Percentiles rank a stretch among this genome's conserved stretches.
Conservation (phyloP, 306 rosid genomes). For the Rosa chinensis region DNA sequence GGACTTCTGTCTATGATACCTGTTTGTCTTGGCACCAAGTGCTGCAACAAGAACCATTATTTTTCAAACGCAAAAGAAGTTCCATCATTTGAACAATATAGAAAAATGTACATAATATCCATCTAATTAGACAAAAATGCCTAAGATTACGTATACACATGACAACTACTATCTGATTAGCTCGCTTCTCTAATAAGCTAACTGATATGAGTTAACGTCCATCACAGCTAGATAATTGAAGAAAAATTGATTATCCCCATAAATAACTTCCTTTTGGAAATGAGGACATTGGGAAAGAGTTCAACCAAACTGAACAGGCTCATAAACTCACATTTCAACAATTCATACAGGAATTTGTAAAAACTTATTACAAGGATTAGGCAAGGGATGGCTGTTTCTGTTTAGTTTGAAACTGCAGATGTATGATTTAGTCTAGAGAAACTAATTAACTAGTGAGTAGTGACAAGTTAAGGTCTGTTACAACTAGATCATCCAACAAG, state of each 20-base stretch:
- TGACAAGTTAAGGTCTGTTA: no score
- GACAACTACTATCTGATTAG: not conserved
- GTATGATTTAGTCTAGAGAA: not conserved
- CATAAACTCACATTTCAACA: not conserved
- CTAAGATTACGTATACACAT: not conserved
- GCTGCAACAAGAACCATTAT: conserved; percentile 50
- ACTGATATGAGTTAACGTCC: not conserved
- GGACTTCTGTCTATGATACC: conserved; percentile 87
- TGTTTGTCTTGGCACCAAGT: conserved; percentile 80
- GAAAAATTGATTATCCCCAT: not conserved
- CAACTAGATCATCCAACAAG: no score
- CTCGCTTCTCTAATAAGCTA: not conserved
- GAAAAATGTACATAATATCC: not conserved
- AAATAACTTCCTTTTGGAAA: not conserved
- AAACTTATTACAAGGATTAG: not conserved
- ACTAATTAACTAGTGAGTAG: not conserved
- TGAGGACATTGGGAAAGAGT: not conserved
- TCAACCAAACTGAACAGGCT: not conserved
- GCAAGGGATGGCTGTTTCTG: not conserved
- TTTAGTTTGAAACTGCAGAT: not conserved
- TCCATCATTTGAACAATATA: conserved; percentile 16
- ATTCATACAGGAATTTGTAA: not conserved
- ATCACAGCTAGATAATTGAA: not conserved
- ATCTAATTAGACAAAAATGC: not conserved
- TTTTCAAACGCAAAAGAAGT: not conserved